Percentiles rank a stretch among this genome's conserved stretches.
phyloP scores from a whole-genome alignment of 371 early-diverging fungal genomes.

The Lichtheimia ramosa region DNA sequence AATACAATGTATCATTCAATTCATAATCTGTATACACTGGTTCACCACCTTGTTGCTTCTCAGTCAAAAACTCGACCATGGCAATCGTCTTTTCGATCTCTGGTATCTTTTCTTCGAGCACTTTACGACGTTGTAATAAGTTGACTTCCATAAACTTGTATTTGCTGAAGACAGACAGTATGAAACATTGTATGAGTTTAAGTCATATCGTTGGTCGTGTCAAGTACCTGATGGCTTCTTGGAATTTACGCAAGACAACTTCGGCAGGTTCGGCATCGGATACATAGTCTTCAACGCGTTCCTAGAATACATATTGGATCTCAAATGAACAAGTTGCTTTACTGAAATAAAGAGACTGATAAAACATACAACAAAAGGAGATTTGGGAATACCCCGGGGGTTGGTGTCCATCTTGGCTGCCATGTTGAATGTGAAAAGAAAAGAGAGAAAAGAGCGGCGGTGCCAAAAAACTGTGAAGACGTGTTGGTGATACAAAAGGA shows the following conservation, averaged over 20 bases:
- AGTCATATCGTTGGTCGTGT: not conserved
- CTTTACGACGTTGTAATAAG: conserved; percentile 77
- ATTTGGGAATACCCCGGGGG: conserved; percentile 92
- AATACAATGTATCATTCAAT: conserved; percentile 92
- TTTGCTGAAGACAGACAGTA: conserved; percentile 63
- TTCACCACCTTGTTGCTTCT: conserved; percentile 65
- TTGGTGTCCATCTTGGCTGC: conserved; percentile 65
- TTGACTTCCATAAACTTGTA: conserved; percentile 96
- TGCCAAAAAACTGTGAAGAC: conserved; percentile 1
- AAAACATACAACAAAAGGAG: conserved; percentile 87
- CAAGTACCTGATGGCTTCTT: conserved; percentile 83
- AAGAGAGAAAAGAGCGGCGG: not conserved
- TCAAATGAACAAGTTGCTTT: not conserved
- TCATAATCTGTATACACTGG: conserved; percentile 87
- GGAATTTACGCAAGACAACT: conserved; percentile 84
- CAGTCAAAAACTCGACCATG: conserved; percentile 78
- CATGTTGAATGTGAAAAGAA: conserved; percentile 5
- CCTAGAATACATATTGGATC: conserved; percentile 38
- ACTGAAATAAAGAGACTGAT: too few relatives aligned
- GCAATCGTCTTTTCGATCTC: conserved; percentile 92
- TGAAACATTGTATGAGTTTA: not conserved
- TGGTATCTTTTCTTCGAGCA: conserved; percentile 91
- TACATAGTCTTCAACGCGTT: conserved; percentile 89
- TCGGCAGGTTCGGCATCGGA: conserved; percentile 73
- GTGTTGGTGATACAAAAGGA: not conserved